Evolutionary conservation across 2,329 filamentous ascomycete species (phyloP), one percentile per base, ranked within the genome.

Genomic region (Pseudopyrenochaeta lycopersici): DNA sequence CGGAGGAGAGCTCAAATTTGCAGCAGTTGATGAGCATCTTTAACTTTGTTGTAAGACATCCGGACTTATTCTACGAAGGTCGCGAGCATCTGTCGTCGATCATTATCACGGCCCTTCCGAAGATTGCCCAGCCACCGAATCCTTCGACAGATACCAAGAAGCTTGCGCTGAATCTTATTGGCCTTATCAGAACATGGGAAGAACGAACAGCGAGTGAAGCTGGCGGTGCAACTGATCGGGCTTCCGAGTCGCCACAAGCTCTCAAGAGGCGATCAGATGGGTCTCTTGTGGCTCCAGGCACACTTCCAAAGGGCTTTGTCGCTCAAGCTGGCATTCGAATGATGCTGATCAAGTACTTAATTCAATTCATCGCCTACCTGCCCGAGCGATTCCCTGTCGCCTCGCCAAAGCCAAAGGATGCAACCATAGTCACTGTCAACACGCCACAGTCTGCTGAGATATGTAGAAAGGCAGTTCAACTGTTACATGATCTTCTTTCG

Each of bases 1-100:
- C 92, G 3, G 96, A 99, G 72, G 95, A 99, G 75, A 93, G 91
- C 21, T 91, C 95, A 58, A 99, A 99, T 66, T 84, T 94, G 41
- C 93, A 96, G 75, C 95, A 98, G 77, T 90, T 98, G 79, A 97
- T 92, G 47, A 95, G 90, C 78, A 98, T 99, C 66, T 98, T 97
- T 80, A 90, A 97, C 68, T 99, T 99, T 77, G 82, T 99, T 30
- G 94, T 97, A 31, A 87, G 91, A 51, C 94, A 99, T 72, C 90
- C 93, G 0, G 89, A 95, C 67, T 81, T 99, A 4, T 99, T 99
- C 78, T 99, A 96, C 65, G 94, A 98, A 60, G 92, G 92, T 1
- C 85, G 95, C 49, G 95, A 99, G 62, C 93, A 94, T 70, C 96
- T 98, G 62, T 88, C 92, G 4, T 86, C 90, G 51, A 85, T 95